A percentile compares a stretch with the other conserved stretches of the same genome.
phyloP scores from a whole-genome alignment of 1,284 basidiomycete genomes.

The Puccinia triticina region DNA sequence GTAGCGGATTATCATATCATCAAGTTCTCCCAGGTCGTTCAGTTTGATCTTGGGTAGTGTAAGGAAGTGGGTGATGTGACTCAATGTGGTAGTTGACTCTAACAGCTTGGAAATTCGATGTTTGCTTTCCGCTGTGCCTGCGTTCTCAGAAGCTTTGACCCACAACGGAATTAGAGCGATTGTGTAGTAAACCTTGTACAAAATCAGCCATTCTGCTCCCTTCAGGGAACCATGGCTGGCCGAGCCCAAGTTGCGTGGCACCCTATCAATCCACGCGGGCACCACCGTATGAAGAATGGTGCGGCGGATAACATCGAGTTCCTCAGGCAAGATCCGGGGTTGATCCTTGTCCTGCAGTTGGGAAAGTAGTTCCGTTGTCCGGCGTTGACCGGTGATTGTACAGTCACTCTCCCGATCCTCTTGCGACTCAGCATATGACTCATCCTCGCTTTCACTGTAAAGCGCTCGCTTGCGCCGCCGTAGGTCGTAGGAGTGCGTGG shows the following conservation, averaged over 20 bases:
- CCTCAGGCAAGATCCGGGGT: neutral
- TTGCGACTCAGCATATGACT: neutral
- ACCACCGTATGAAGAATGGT: neutral
- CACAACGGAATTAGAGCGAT: neutral
- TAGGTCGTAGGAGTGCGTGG: too few species aligned
- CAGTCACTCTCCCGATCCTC: neutral
- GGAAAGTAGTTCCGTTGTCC: neutral
- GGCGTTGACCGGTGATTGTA: neutral
- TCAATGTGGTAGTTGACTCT: neutral
- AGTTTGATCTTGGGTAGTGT: neutral
- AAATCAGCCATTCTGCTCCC: neutral
- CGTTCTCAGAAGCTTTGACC: neutral
- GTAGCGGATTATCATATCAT: neutral
- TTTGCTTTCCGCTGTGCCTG: neutral
- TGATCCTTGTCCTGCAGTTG: neutral
- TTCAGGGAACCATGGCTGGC: too few species aligned
- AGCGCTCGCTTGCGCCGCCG: neutral
- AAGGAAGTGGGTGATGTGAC: neutral
- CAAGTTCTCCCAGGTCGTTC: neutral
- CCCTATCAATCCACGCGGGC: too few species aligned
- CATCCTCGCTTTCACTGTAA: neutral
- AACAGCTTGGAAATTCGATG: neutral
- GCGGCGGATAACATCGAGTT: neutral
- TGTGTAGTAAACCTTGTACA: neutral
- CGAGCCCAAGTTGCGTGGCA: too few species aligned